Base-by-base conservation (phyloP, 306 rosid species). In the Pyrus bretschneideri region DNA sequence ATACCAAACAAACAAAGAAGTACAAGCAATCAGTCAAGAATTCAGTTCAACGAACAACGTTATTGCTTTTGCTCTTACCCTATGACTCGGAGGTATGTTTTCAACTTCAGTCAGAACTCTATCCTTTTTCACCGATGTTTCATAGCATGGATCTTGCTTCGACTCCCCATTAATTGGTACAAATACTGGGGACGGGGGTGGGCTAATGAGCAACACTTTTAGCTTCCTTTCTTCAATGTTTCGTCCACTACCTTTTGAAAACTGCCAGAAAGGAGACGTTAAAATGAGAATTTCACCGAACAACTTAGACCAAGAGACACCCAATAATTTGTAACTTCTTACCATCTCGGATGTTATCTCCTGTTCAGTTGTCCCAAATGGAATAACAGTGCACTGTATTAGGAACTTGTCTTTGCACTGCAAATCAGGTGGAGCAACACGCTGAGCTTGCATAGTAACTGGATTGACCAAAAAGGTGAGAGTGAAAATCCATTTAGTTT, bases 371-470 rank as follows among this genome's bases (percentile, higher is more conserved):
- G 83, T 77, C 81, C 93, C 97, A 66, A 78, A 76, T 51, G 93
- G 88, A 54, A 92, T 85, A 76, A 82, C 78, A 4, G 92, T 88
- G 80, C 91, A 79, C 59, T 89, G 96, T 75, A 95, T 88, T 77
- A 95, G 89, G 82, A 95, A 95, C 84, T 92, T 95, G 88, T 95
- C 99, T 79, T 90, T 95, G 83, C 99, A 95, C 42, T 87, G 88
- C 86, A 88, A 54, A 86, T 88, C 93, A 73, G 87, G 83, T 22
- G 99, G 96, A 42, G 88, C 86, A 3, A 70, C 83, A 58, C 86
- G 88, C 81, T 90, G 99, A 76, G 97, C 97, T 88, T 90, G 97
- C 99, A 95, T 92, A 6, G 92, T 92, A 82, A 95, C 99, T 95
- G 77, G 85, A 88, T 64, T 54, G 58, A 74, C 76, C 80, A 81